phyloP scores from a whole-genome alignment of 139 green algal genomes.

The Auxenochlorella pyrenoidosa region DNA sequence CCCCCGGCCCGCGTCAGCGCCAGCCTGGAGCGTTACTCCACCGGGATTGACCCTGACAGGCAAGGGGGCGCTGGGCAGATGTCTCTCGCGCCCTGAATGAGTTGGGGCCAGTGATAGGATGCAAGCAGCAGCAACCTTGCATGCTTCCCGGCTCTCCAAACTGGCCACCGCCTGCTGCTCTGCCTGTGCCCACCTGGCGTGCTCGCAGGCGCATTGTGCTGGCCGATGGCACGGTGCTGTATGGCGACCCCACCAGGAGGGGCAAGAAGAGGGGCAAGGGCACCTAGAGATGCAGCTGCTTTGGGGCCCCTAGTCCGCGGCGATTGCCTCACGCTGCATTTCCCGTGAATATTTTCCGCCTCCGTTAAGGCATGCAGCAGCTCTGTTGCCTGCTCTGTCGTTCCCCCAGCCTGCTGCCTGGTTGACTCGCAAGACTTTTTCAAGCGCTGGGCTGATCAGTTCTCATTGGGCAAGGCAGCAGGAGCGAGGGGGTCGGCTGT shows the following conservation, averaged over 20 bases:
- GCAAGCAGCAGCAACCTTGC: neutral
- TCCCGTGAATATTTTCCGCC: too few relatives aligned
- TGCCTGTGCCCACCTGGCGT: neutral
- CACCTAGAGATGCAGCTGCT: neutral
- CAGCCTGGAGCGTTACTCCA: slow-evolving; percentile 22
- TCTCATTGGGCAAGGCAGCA: too few relatives aligned
- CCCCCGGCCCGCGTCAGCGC: neutral
- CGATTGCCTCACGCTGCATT: too few relatives aligned
- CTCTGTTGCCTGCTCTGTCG: too few relatives aligned
- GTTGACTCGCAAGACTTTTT: neutral
- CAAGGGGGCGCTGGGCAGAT: neutral
- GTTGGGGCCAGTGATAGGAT: too few relatives aligned
- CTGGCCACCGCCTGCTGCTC: neutral
- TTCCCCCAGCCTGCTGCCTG: neutral
- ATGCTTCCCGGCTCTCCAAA: neutral
- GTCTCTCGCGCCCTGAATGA: too few relatives aligned
- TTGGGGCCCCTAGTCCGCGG: too few relatives aligned
- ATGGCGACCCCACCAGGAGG: neutral
- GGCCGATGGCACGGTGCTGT: slow-evolving; percentile 7
- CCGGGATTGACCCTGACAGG: slow-evolving; percentile 18
- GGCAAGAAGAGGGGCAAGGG: neutral
- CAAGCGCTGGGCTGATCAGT: neutral
- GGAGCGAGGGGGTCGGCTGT: too few relatives aligned
- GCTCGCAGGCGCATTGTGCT: slow-evolving; percentile 20
- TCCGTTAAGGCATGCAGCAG: too few relatives aligned